Evolutionary conservation across 106 monocot genomes (phyloP).

Genomic region (Dactylorhiza incarnata): DNA sequence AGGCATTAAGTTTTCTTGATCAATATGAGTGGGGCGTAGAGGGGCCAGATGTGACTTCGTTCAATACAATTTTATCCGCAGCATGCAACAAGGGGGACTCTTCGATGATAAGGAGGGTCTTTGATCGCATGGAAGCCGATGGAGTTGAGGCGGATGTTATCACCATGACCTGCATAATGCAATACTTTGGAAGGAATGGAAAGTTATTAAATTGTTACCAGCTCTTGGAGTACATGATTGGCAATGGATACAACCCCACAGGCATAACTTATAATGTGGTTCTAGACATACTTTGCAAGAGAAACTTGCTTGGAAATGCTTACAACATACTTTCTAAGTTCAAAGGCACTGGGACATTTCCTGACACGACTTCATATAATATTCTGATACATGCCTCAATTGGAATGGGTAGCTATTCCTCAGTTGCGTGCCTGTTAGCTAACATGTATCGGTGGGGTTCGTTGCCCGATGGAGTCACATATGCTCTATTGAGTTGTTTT

Average conservation of each 20-base stretch:
- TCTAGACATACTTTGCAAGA: slow-evolving; percentile 33
- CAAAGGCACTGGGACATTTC: slow-evolving; percentile 14
- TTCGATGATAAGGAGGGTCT: slow-evolving; percentile 25
- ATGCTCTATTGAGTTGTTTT: slow-evolving; percentile 24
- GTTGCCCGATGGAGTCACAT: slow-evolving; percentile 37
- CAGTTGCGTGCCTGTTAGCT: slow-evolving; percentile 12
- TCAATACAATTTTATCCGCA: slow-evolving; percentile 44
- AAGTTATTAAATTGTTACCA: slow-evolving; percentile 9
- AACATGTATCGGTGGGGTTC: slow-evolving; percentile 30
- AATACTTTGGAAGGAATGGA: slow-evolving; percentile 23
- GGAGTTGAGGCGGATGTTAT: slow-evolving; percentile 26
- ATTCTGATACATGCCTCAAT: slow-evolving; percentile 39
- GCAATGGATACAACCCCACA: slow-evolving; percentile 21
- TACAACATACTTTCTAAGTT: slow-evolving; percentile 25
- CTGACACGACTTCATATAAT: slow-evolving; percentile 51
- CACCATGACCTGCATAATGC: slow-evolving; percentile 36
- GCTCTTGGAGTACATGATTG: slow-evolving; percentile 33
- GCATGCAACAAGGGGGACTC: slow-evolving; percentile 41
- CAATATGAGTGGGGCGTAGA: slow-evolving; percentile 13
- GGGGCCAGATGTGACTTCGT: slow-evolving; percentile 39
- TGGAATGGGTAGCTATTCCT: slow-evolving; percentile 9
- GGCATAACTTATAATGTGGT: slow-evolving; percentile 36
- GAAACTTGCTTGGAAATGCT: slow-evolving; percentile 13
- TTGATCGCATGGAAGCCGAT: slow-evolving; percentile 25
- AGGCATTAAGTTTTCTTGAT: slow-evolving; percentile 33